Evolutionary conservation across 2,329 filamentous ascomycete genomes (phyloP).

Genomic region (Claviceps sp.): DNA sequence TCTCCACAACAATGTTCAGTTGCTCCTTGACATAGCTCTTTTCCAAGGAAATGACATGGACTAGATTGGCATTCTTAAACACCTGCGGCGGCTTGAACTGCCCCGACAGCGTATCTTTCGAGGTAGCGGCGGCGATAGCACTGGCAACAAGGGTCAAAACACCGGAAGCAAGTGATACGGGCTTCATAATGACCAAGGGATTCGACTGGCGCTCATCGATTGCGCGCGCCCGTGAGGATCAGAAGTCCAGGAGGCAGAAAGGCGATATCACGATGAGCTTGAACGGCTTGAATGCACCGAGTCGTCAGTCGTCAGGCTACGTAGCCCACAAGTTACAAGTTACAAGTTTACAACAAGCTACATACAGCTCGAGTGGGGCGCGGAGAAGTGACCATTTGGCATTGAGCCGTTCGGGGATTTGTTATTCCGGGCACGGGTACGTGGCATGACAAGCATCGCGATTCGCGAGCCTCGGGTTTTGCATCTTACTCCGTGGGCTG

Average conservation of each 20-base stretch:
- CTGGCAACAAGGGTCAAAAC: conserved; percentile 44
- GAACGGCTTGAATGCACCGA: neutral
- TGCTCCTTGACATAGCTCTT: conserved; percentile 85
- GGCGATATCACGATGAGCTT: neutral
- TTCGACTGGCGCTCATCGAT: conserved; percentile 20
- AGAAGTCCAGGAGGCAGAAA: conserved; percentile 6
- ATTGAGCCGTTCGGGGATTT: conserved; percentile 6
- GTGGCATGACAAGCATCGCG: neutral
- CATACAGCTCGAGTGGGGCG: neutral
- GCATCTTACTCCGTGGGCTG: neutral
- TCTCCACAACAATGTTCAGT: conserved; percentile 90
- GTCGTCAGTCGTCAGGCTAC: conserved; percentile 5
- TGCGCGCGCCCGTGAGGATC: conserved; percentile 12
- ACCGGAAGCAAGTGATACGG: conserved; percentile 37
- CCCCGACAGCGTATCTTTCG: conserved; percentile 45
- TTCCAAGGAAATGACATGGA: conserved; percentile 81
- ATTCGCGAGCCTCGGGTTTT: too few species aligned
- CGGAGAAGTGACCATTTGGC: neutral
- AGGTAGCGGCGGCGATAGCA: conserved; percentile 33
- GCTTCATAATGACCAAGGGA: conserved; percentile 25
- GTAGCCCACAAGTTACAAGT: neutral
- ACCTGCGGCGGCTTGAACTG: conserved; percentile 76
- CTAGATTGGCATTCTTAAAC: conserved; percentile 87
- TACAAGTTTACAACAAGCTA: neutral
- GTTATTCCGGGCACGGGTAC: conserved; percentile 4